phyloP scores from a whole-genome alignment of 371 early-diverging fungal genomes.

The Syncephalastrum monosporum region DNA sequence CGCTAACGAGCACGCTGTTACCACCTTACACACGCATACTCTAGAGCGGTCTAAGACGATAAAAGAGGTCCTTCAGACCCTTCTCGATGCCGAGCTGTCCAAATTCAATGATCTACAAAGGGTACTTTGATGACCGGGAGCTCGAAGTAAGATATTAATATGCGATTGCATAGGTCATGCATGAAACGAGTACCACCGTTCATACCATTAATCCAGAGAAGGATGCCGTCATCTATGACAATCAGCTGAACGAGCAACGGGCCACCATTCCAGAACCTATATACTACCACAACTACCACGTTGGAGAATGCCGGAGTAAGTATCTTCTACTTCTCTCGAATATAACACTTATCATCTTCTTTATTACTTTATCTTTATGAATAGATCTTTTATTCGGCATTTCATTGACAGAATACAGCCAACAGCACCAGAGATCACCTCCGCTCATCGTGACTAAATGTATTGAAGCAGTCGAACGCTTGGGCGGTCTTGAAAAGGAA shows the following conservation, averaged over 20 bases:
- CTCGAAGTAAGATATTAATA: too few species aligned
- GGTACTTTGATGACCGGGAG: background rate
- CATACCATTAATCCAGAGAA: slow-evolving; percentile 12
- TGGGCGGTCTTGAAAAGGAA: slow-evolving; percentile 63
- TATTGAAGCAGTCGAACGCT: slow-evolving; percentile 58
- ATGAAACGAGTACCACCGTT: too few species aligned
- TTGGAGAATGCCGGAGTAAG: slow-evolving; percentile 36
- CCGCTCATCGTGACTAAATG: slow-evolving; percentile 60
- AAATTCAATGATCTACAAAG: slow-evolving; percentile 3
- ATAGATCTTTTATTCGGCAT: slow-evolving; percentile 64
- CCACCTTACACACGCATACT: slow-evolving; percentile 13
- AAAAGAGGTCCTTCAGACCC: slow-evolving; percentile 7
- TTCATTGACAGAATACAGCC: slow-evolving; percentile 50
- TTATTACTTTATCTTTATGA: slow-evolving; percentile 4
- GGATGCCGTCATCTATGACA: slow-evolving; percentile 11
- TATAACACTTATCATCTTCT: background rate
- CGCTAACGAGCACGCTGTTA: slow-evolving; percentile 17
- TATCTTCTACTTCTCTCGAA: background rate
- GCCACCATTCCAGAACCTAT: slow-evolving; percentile 15
- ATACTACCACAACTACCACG: slow-evolving; percentile 21
- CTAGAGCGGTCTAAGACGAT: slow-evolving; percentile 11
- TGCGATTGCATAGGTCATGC: too few species aligned
- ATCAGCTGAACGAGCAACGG: slow-evolving; percentile 3
- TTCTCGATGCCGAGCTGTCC: slow-evolving; percentile 7
- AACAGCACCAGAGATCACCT: slow-evolving; percentile 44